These are phyloP conservation scores for Coprinopsis sp. DNA, from an alignment of 768 basidiomycete species.

Conservation along the genomic window DNA sequence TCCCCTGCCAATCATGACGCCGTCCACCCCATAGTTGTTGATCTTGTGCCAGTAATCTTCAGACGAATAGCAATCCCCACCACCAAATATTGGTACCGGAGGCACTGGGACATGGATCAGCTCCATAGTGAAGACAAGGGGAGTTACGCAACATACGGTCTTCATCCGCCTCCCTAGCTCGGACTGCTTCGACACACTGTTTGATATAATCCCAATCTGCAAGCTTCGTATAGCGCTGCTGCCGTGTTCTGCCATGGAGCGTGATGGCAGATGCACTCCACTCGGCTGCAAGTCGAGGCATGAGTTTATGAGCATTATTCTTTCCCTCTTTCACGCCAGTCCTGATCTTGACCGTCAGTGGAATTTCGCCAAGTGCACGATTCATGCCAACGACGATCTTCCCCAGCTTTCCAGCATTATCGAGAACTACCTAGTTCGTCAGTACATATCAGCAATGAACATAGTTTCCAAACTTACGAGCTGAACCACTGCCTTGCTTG, in stretches of 20 bases:
- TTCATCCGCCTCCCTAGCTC: constrained; percentile 64
- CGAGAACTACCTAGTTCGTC: constrained; percentile 58
- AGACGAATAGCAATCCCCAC: constrained; percentile 91
- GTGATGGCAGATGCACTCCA: constrained; percentile 44
- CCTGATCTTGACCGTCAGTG: constrained; percentile 86
- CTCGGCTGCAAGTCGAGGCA: constrained; percentile 66
- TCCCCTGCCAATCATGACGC: constrained; percentile 92
- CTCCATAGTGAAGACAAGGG: background rate
- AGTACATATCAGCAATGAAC: constrained; percentile 1
- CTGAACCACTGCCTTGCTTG: constrained; percentile 84
- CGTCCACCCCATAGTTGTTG: constrained; percentile 82
- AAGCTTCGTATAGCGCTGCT: constrained; percentile 88
- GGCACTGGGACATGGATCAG: constrained; percentile 43
- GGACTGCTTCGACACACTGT: constrained; percentile 77
- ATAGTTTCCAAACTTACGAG: constrained; percentile 48
- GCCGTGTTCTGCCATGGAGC: constrained; percentile 94
- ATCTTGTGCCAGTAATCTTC: constrained; percentile 76
- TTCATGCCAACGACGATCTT: constrained; percentile 91
- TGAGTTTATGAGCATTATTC: constrained; percentile 86
- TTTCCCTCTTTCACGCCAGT: constrained; percentile 89
- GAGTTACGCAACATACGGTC: constrained; percentile 46
- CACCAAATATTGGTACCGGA: constrained; percentile 92
- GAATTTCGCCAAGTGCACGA: constrained; percentile 82
- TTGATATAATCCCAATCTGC: constrained; percentile 97
- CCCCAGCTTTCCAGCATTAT: constrained; percentile 75